phyloP scores from a whole-genome alignment of 495 filamentous ascomycete species.

The Penicillium canescens region DNA sequence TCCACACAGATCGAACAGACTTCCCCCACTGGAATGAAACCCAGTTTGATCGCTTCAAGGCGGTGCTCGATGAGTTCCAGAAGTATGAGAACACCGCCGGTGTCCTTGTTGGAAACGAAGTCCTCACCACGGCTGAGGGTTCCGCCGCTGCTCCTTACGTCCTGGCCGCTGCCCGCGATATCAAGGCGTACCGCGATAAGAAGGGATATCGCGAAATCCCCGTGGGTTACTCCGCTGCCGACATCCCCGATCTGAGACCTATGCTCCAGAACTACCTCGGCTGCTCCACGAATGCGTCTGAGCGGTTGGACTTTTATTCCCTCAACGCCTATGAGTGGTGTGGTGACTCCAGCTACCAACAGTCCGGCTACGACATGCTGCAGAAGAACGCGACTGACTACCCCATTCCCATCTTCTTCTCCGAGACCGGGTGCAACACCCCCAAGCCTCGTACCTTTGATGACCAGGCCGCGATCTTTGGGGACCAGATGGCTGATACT shows the following conservation, averaged over 20 bases:
- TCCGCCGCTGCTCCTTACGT: constrained; percentile 77
- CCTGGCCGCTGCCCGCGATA: constrained; percentile 76
- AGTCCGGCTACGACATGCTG: constrained; percentile 71
- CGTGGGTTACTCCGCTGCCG: constrained; percentile 87
- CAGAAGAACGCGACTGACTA: constrained; percentile 57
- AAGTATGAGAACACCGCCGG: constrained; percentile 77
- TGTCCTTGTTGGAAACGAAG: constrained; percentile 87
- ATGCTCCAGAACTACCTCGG: constrained; percentile 88
- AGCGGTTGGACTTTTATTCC: constrained; percentile 79
- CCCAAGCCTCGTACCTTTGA: constrained; percentile 67
- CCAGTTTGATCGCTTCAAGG: constrained; percentile 63
- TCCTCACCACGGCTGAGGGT: constrained; percentile 55
- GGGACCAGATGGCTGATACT: constrained; percentile 64
- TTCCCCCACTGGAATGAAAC: constrained; percentile 66
- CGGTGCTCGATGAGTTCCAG: constrained; percentile 78
- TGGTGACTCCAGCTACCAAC: constrained; percentile 58
- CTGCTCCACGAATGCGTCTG: constrained; percentile 66
- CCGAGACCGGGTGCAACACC: constrained; percentile 77
- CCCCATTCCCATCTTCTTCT: constrained; percentile 82
- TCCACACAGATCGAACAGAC: constrained; percentile 68
- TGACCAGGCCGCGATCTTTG: constrained; percentile 78
- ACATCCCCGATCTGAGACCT: constrained; percentile 77
- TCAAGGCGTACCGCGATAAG: constrained; percentile 76
- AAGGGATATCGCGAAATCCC: constrained; percentile 84
- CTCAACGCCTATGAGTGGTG: constrained; percentile 94